Base-by-base conservation (phyloP, 2,329 filamentous ascomycete species). In the Orbilia oligospora region DNA sequence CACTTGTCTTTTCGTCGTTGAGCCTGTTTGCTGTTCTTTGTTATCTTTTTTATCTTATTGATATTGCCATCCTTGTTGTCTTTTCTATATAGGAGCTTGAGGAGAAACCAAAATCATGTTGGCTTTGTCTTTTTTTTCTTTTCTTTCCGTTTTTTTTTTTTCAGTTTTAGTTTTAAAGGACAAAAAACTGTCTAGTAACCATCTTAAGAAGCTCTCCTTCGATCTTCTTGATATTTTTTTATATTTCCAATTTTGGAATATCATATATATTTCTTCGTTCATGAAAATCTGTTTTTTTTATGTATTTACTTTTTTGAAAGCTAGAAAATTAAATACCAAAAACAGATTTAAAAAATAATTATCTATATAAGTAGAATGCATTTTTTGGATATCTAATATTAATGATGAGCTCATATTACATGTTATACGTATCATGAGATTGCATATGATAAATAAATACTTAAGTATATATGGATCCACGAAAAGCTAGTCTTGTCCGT, bases 81-180 rank as follows among this genome's bases (percentile, higher is more conserved):
- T 44, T 58, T 73, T 75, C 38, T 33, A 44, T 36, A 61, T 55
- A 61, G 56, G 72, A 77, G 72, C 72, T 77, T 46, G 53, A 51
- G 72, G 72, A 77, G 58, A 65, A 70, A 61, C 38, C 53, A 75
- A 63, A 55, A 48, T 22, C 71, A 18, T 79, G 72, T 73, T 78
- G 64, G 64, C 66, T 79, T 30, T 68, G 51, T 33, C 72, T 71
- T 66, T 76, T 77, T 58, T 12, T 14, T 48, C 27, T 65, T 58
- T 44, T 77, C 53, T 12, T 14, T 48, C 27, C 61, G 51, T 44
- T 49, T 66, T 75, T 30, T 30, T 30, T 30, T 30, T 30, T 30
- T 30, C 3, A 30, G 27, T 30, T 30, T 30, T 6, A n/a, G n/a
- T n/a, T n/a, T n/a, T n/a, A n/a, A n/a, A n/a, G n/a, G n/a, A n/a